These are phyloP conservation scores for Pyronema omphalodes DNA, from an alignment of 495 filamentous ascomycete genomes.

Conservation along the genomic window DNA sequence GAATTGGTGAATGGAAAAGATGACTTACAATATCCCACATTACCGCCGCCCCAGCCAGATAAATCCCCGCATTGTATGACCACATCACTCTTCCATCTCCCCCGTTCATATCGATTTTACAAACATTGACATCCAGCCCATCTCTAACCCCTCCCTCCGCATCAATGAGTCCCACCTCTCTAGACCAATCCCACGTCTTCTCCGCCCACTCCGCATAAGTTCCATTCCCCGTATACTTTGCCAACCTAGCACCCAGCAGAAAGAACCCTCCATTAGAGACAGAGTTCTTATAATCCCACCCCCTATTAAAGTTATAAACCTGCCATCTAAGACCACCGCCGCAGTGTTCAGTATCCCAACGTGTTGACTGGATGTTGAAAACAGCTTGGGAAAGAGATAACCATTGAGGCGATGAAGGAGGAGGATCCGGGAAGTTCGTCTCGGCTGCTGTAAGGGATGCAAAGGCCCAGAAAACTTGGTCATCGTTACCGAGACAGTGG, in stretches of 20 bases:
- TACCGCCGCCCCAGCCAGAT: slow-evolving; percentile 47
- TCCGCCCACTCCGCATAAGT: slow-evolving; percentile 56
- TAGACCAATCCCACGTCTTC: slow-evolving; percentile 50
- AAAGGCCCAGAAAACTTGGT: slow-evolving; percentile 73
- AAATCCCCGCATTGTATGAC: slow-evolving; percentile 52
- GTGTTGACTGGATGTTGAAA: slow-evolving; percentile 51
- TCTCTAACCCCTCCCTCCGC: not conserved
- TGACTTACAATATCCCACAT: slow-evolving; percentile 44
- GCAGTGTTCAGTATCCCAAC: slow-evolving; percentile 42
- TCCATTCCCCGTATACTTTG: slow-evolving; percentile 48
- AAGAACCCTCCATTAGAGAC: slow-evolving; percentile 51
- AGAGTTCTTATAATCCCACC: slow-evolving; percentile 55
- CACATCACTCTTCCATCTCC: slow-evolving; percentile 24
- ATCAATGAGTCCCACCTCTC: slow-evolving; percentile 31
- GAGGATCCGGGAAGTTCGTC: slow-evolving; percentile 49
- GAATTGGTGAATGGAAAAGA: slow-evolving; percentile 9
- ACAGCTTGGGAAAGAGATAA: slow-evolving; percentile 63
- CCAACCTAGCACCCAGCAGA: slow-evolving; percentile 51
- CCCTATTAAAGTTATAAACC: slow-evolving; percentile 61
- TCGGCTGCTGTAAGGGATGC: slow-evolving; percentile 68
- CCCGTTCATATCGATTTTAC: slow-evolving; percentile 26
- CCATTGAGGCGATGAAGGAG: slow-evolving; percentile 45
- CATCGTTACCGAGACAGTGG: slow-evolving; percentile 53
- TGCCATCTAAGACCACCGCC: slow-evolving; percentile 73
- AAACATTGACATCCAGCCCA: not conserved